These are phyloP conservation scores for Quercus aquifolioides DNA, from an alignment of 306 rosid genomes.

Conservation along the genomic window DNA sequence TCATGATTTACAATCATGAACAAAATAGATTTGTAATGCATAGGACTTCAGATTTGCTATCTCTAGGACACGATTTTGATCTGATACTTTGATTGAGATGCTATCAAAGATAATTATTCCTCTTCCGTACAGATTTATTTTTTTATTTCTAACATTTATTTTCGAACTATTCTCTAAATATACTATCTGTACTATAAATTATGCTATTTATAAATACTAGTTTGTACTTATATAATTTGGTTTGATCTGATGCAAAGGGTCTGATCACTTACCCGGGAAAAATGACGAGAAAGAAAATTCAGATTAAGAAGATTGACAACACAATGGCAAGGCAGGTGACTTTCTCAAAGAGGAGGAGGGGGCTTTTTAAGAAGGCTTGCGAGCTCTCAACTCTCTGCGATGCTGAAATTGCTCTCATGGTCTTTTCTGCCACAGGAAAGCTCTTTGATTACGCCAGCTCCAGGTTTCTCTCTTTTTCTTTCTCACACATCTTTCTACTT, in stretches of 20 bases:
- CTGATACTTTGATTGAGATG: too few relatives aligned
- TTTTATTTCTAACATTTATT: background rate
- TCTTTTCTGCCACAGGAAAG: slow-evolving; percentile 37
- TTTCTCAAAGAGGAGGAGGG: slow-evolving; percentile 42
- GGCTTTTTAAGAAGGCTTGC: slow-evolving; percentile 41
- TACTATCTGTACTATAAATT: background rate
- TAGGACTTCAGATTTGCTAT: too few relatives aligned
- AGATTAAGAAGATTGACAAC: slow-evolving; percentile 40
- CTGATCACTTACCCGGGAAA: background rate
- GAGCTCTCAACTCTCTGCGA: slow-evolving; percentile 50
- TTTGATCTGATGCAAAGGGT: background rate
- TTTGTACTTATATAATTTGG: background rate
- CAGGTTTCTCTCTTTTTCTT: slow-evolving; percentile 16
- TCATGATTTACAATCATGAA: too few relatives aligned
- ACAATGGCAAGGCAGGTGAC: slow-evolving; percentile 40
- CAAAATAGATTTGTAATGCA: too few relatives aligned
- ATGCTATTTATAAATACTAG: background rate
- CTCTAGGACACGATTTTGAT: too few relatives aligned
- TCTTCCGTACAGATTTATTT: background rate
- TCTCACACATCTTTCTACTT: background rate
- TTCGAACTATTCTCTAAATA: background rate
- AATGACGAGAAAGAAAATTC: slow-evolving; percentile 37
- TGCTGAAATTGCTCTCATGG: slow-evolving; percentile 36
- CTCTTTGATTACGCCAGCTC: slow-evolving; percentile 36
- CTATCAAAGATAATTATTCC: too few relatives aligned